Conservation (phyloP, 768 basidiomycete genomes). For the Pleurotus ostreatus region DNA sequence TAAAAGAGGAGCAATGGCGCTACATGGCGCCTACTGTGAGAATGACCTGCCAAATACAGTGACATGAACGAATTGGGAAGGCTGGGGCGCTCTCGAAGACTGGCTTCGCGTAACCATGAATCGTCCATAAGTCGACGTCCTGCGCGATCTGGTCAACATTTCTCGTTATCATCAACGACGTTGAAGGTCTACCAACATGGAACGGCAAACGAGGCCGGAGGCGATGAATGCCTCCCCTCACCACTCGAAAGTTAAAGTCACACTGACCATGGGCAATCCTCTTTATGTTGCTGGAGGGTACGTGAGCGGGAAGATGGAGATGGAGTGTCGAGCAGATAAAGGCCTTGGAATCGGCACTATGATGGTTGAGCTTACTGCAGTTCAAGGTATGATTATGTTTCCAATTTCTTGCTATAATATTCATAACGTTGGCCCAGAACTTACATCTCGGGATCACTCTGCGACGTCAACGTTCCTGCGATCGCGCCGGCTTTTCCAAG, state of each 20-base stretch:
- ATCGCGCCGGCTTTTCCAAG: constrained; percentile 70
- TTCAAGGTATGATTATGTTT: constrained; percentile 50
- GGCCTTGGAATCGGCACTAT: constrained; percentile 72
- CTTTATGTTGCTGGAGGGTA: constrained; percentile 63
- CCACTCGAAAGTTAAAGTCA: constrained; percentile 75
- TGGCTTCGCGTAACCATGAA: too few species aligned
- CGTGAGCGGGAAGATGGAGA: constrained; percentile 72
- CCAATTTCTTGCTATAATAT: constrained; percentile 1
- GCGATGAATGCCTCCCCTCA: constrained; percentile 82
- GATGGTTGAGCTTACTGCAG: constrained; percentile 73
- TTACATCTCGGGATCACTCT: constrained; percentile 74
- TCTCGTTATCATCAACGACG: too few species aligned
- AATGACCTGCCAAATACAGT: too few species aligned
- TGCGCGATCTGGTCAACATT: too few species aligned
- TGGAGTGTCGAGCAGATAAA: constrained; percentile 74
- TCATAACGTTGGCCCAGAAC: constrained; percentile 37
- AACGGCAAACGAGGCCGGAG: constrained; percentile 30
- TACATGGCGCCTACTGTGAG: too few species aligned
- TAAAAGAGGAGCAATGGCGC: too few species aligned
- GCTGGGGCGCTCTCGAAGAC: too few species aligned
- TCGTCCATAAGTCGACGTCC: too few species aligned
- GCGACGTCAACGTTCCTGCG: constrained; percentile 78
- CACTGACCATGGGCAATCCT: constrained; percentile 53
- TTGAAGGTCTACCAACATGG: constrained; percentile 1
- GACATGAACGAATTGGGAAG: too few species aligned